phyloP scores from a whole-genome alignment of 257 asterid genomes.

The Euphrasia confusa region DNA sequence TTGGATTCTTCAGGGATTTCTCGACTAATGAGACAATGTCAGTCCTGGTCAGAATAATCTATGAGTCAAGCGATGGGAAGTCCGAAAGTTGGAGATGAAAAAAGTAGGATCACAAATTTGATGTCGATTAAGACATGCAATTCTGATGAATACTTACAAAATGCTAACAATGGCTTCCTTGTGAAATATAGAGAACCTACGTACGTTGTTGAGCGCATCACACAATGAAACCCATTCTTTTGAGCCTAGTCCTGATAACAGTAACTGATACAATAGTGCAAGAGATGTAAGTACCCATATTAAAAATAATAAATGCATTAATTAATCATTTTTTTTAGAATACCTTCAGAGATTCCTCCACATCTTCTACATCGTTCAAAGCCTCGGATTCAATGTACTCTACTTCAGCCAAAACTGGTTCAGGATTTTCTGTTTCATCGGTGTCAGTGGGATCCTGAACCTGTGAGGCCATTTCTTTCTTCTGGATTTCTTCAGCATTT shows the following conservation, averaged over 20 bases:
- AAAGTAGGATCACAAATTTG: slow-evolving; percentile 13
- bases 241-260: slow-evolving; percentile 63
- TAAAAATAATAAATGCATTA: slow-evolving; percentile 10
- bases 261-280: slow-evolving; percentile 48
- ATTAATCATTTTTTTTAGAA: slow-evolving; percentile 20
- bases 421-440: slow-evolving; percentile 38
- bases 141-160: slow-evolving; percentile 51
- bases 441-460: slow-evolving; percentile 32
- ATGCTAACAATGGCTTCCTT: slow-evolving; percentile 65
- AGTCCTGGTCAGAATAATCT: slow-evolving; percentile 41
- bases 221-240: slow-evolving; percentile 95
- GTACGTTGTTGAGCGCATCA: slow-evolving; percentile 75
- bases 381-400: slow-evolving; percentile 79
- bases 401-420: slow-evolving; percentile 44
- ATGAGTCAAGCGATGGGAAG: slow-evolving; percentile 22
- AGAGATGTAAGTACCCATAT: slow-evolving; percentile 16
- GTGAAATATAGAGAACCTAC: slow-evolving; percentile 66
- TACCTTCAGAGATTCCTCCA: slow-evolving; percentile 59
- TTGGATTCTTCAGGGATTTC: slow-evolving; percentile 81
- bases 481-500: slow-evolving; percentile 32
- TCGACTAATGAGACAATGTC: slow-evolving; percentile 55
- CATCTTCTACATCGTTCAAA: slow-evolving; percentile 67
- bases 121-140: slow-evolving; percentile 13
- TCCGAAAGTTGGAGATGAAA: slow-evolving; percentile 26
- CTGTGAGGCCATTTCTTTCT: slow-evolving; percentile 28